Evolutionary conservation across 306 rosid species (phyloP).

Genomic region (Hippophae gyantsensis): DNA sequence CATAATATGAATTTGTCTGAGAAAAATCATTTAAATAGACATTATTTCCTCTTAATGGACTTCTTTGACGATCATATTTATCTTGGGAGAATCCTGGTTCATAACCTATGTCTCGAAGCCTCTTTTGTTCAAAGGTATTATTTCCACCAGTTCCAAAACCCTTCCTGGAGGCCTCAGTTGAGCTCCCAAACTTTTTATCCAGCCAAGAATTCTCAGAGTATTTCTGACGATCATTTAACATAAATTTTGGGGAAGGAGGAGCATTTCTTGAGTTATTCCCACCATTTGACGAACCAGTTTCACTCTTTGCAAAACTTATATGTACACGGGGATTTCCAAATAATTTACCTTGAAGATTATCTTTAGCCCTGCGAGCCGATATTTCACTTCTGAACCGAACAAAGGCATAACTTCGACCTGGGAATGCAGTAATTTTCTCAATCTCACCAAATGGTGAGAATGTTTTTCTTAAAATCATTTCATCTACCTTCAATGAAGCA

Average conservation of each 20-base stretch:
- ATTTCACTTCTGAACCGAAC: constrained; percentile 57
- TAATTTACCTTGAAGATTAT: constrained; percentile 71
- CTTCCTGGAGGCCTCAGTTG: constrained; percentile 32
- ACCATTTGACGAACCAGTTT: constrained; percentile 54
- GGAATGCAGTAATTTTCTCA: constrained; percentile 80
- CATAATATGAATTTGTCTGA: constrained; percentile 41
- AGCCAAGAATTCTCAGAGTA: constrained; percentile 39
- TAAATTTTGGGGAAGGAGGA: constrained; percentile 48
- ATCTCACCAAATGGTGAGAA: constrained; percentile 89
- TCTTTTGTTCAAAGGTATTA: constrained; percentile 44
- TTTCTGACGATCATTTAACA: constrained; percentile 40
- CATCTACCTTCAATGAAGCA: constrained; percentile 73
- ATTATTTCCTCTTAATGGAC: constrained; percentile 58
- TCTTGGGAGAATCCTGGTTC: constrained; percentile 43
- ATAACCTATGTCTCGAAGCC: constrained; percentile 46
- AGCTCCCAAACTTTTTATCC: constrained; percentile 38
- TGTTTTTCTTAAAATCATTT: constrained; percentile 54
- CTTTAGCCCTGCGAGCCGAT: constrained; percentile 75
- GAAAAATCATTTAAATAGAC: constrained; percentile 36
- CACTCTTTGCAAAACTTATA: constrained; percentile 92
- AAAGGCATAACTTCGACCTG: constrained; percentile 94
- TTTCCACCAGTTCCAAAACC: constrained; percentile 43
- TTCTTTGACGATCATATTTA: constrained; percentile 36
- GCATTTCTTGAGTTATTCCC: constrained; percentile 56
- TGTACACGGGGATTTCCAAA: constrained; percentile 94